A percentile compares a stretch with the other conserved stretches of the same genome.
Conservation (phyloP, 1,284 basidiomycete species). For the Papiliotrema fonsecae region DNA sequence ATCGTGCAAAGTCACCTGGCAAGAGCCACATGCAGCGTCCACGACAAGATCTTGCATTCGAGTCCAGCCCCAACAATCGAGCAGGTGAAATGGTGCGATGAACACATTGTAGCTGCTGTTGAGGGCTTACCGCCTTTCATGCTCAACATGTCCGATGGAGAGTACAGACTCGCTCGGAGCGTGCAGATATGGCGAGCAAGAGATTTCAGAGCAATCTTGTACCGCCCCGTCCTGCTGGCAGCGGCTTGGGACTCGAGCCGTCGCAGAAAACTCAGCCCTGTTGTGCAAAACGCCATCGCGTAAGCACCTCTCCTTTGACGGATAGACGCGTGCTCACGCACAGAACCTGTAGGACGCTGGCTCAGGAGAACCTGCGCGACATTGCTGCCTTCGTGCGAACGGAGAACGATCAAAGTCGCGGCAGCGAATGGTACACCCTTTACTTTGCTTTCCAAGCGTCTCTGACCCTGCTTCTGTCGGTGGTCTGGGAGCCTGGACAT, state of each 20-base stretch:
- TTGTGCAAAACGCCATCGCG: slow-evolving; percentile 16
- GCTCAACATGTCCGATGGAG: slow-evolving; percentile 7
- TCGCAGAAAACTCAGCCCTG: slow-evolving; percentile 9
- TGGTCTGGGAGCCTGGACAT: slow-evolving; percentile 18
- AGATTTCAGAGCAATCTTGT: slow-evolving; percentile 20
- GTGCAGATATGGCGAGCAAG: slow-evolving; percentile 18
- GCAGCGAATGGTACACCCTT: slow-evolving; percentile 18
- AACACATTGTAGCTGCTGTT: slow-evolving; percentile 9
- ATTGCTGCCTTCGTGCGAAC: slow-evolving; percentile 10
- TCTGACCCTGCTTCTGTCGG: slow-evolving; percentile 16
- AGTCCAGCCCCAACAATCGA: slow-evolving; percentile 16
- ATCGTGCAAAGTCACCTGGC: slow-evolving; percentile 20
- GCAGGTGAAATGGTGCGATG: slow-evolving; percentile 18
- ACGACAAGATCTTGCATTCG: slow-evolving; percentile 16
- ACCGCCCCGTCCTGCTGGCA: slow-evolving; percentile 21
- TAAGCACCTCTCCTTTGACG: slow-evolving; percentile 4
- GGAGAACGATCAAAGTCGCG: slow-evolving; percentile 3
- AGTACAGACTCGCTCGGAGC: slow-evolving; percentile 9
- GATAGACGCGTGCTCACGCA: neutral
- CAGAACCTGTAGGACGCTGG: slow-evolving; percentile 17
- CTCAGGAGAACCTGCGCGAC: slow-evolving; percentile 15
- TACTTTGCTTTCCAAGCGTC: slow-evolving; percentile 21
- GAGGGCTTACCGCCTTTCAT: slow-evolving; percentile 11
- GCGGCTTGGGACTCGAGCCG: slow-evolving; percentile 21
- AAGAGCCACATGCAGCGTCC: slow-evolving; percentile 10